Conservation (phyloP, 2,329 filamentous ascomycete species). For the Trichophaea hybrida region DNA sequence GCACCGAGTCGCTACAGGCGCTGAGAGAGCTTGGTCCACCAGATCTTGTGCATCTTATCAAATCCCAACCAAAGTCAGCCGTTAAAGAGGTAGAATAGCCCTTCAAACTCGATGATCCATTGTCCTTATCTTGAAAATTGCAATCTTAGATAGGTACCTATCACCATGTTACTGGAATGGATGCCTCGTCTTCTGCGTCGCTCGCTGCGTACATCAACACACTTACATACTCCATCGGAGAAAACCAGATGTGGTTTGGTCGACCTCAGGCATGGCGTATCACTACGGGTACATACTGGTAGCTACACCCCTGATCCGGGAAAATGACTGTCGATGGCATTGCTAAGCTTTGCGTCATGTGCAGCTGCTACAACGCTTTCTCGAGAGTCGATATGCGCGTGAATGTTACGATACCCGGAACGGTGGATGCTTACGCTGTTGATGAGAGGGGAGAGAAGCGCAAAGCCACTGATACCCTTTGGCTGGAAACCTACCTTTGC, state of each 20-base stretch:
- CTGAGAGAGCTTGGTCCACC: constrained; percentile 89
- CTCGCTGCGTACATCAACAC: constrained; percentile 97
- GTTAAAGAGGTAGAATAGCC: constrained; percentile 25
- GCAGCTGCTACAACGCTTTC: constrained; percentile 93
- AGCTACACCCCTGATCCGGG: constrained; percentile 23
- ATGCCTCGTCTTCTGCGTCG: constrained; percentile 93
- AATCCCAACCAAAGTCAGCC: constrained; percentile 33
- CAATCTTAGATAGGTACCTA: constrained; percentile 68
- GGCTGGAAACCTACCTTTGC: constrained; percentile 95
- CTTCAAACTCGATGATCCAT: background rate
- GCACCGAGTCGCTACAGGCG: constrained; percentile 72
- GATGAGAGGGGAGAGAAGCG: constrained; percentile 93
- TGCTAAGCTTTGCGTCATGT: constrained; percentile 1
- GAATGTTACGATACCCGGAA: constrained; percentile 90
- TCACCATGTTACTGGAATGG: constrained; percentile 93
- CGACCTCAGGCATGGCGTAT: constrained; percentile 47
- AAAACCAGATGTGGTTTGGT: constrained; percentile 28
- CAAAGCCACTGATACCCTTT: constrained; percentile 62
- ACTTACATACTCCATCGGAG: constrained; percentile 60
- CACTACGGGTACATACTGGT: constrained; percentile 89
- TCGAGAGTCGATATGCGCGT: constrained; percentile 96
- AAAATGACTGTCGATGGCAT: constrained; percentile 9
- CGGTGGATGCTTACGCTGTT: constrained; percentile 92
- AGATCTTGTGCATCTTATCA: constrained; percentile 88
- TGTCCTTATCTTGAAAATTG: background rate